A percentile compares a stretch with the other conserved stretches of the same genome.
Evolutionary conservation across 2,329 filamentous ascomycete genomes (phyloP).

Genomic region (Bipolaris bicolor): DNA sequence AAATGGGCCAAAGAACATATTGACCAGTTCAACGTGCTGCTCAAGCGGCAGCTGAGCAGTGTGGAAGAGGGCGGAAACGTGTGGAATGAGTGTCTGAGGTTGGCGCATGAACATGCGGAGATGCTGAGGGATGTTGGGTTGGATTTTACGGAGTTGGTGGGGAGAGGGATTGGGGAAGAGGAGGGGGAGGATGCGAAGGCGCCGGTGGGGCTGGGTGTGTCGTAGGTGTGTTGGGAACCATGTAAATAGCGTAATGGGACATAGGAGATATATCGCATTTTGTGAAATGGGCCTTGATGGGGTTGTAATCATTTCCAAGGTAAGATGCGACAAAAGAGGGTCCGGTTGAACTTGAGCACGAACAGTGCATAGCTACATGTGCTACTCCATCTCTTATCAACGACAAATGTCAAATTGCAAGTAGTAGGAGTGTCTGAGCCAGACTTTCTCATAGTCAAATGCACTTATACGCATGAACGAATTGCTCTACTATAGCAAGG

Average conservation of each 20-base stretch:
- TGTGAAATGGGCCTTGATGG: too few species aligned
- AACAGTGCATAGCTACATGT: too few species aligned
- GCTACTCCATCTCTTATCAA: too few species aligned
- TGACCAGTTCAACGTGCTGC: conserved; percentile 83
- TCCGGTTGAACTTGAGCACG: too few species aligned
- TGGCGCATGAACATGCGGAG: conserved; percentile 78
- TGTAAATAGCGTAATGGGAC: neutral
- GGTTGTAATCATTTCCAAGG: too few species aligned
- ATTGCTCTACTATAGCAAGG: too few species aligned
- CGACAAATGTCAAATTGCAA: too few species aligned
- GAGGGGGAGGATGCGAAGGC: conserved; percentile 1
- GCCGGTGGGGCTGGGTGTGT: conserved; percentile 41
- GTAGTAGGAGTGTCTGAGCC: too few species aligned
- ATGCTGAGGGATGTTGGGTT: conserved; percentile 85
- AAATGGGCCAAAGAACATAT: conserved; percentile 98
- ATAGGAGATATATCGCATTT: neutral
- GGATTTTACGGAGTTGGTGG: conserved; percentile 85
- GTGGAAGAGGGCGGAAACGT: conserved; percentile 76
- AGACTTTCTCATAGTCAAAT: too few species aligned
- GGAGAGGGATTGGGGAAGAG: conserved; percentile 43
- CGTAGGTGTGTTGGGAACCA: neutral
- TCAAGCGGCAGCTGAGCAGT: conserved; percentile 84
- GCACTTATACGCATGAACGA: too few species aligned
- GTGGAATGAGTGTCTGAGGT: conserved; percentile 83
- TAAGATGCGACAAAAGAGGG: too few species aligned